phyloP scores from a whole-genome alignment of 169 alveolate species.

The Eimeria tenella region DNA sequence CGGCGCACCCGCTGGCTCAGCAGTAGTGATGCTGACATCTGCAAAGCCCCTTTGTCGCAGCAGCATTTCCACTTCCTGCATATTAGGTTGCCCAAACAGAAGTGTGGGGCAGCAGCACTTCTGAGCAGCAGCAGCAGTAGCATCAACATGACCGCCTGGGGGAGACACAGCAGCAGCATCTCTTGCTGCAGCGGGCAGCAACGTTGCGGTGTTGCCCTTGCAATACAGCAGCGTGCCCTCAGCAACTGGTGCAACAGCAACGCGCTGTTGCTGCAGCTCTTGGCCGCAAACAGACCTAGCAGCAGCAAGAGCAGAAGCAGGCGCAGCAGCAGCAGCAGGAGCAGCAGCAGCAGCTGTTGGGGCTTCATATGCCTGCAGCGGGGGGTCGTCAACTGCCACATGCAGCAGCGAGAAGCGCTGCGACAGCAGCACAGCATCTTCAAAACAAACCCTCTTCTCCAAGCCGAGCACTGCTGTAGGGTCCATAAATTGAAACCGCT shows the following conservation, averaged over 20 bases:
- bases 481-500: conserved; percentile 1
- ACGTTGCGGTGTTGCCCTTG: background rate
- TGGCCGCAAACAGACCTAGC: background rate
- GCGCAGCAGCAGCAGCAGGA: background rate
- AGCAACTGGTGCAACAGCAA: conserved; percentile 4
- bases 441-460: background rate
- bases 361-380: conserved; percentile 30
- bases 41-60: conserved; percentile 33
- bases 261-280: conserved; percentile 9
- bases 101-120: conserved; percentile 47
- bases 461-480: conserved; percentile 36
- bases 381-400: background rate
- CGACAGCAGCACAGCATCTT: conserved; percentile 37
- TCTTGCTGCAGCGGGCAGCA: conserved; percentile 11
- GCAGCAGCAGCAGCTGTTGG: conserved; percentile 28
- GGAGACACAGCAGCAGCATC: background rate
- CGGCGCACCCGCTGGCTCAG: background rate
- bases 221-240: conserved; percentile 27
- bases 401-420: conserved; percentile 34
- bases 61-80: conserved; percentile 21
- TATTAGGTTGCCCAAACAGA: conserved; percentile 20
- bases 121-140: conserved; percentile 15
- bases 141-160: background rate
- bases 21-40: background rate
- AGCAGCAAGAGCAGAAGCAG: background rate